These are phyloP conservation scores for Entomortierella chlamydospora DNA, from an alignment of 192 early-diverging fungal genomes.

Conservation along the genomic window DNA sequence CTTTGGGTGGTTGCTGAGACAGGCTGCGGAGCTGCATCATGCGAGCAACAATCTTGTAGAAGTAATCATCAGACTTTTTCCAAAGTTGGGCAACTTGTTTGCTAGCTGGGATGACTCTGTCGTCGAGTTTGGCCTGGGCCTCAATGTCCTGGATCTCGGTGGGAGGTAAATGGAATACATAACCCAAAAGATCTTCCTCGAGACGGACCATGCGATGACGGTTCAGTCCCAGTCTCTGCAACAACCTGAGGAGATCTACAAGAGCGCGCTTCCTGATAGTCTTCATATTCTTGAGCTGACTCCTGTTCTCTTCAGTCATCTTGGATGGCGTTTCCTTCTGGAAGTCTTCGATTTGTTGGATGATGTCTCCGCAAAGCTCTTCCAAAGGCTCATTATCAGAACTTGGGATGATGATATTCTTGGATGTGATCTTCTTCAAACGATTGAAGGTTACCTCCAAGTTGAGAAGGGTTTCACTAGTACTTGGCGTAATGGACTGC, in stretches of 20 bases:
- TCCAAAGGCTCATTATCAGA: constrained; percentile 54
- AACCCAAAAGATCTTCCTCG: constrained; percentile 57
- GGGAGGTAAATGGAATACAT: constrained; percentile 55
- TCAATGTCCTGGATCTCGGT: constrained; percentile 51
- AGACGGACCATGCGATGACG: constrained; percentile 51
- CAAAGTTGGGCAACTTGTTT: constrained; percentile 55
- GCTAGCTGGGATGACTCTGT: constrained; percentile 39
- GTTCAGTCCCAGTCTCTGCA: constrained; percentile 74
- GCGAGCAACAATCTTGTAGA: constrained; percentile 72
- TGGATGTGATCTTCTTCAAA: constrained; percentile 52
- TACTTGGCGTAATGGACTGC: constrained; percentile 15
- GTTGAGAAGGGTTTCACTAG: constrained; percentile 60
- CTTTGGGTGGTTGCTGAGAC: constrained; percentile 58
- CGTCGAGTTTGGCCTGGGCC: constrained; percentile 41
- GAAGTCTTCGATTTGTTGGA: constrained; percentile 65
- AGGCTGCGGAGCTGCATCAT: constrained; percentile 69
- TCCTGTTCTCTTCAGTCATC: constrained; percentile 68
- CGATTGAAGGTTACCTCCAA: constrained; percentile 56
- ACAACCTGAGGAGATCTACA: constrained; percentile 80
- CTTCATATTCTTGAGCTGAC: constrained; percentile 71
- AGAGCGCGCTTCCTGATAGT: constrained; percentile 80
- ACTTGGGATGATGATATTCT: constrained; percentile 46
- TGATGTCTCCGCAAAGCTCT: constrained; percentile 63
- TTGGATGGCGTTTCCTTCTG: constrained; percentile 66
- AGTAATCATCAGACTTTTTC: constrained; percentile 75